Conservation (phyloP, 768 basidiomycete genomes). For the Mycena indigotica region DNA sequence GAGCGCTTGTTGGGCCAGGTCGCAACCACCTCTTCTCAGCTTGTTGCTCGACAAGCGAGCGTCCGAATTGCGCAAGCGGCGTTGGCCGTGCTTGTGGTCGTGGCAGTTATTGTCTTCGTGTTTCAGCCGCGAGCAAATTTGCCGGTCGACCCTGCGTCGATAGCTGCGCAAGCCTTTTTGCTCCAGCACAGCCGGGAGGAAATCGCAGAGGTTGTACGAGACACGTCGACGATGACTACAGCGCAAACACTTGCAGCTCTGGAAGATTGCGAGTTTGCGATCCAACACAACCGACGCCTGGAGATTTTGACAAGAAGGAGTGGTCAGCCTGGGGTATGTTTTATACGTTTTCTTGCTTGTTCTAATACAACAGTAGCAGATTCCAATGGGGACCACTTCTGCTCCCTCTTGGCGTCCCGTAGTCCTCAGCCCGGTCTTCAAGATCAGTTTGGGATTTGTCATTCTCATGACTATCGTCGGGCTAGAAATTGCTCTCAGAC, state of each 20-base stretch:
- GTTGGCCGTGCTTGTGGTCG: neutral
- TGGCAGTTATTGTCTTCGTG: neutral
- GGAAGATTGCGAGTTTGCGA: neutral
- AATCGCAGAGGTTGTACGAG: neutral
- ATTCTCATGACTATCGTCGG: neutral
- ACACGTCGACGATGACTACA: neutral
- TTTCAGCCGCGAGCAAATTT: neutral
- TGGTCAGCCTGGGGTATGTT: too few relatives aligned
- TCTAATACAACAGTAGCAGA: too few relatives aligned
- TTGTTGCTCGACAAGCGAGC: slow-evolving; percentile 4
- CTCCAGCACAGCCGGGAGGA: neutral
- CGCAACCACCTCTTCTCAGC: neutral
- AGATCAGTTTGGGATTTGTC: neutral
- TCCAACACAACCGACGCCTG: neutral
- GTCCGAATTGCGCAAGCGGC: slow-evolving; percentile 10
- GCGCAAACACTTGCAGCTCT: neutral
- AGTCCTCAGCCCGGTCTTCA: slow-evolving; percentile 1
- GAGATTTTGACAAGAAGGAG: too few relatives aligned
- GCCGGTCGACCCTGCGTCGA: slow-evolving; percentile 11
- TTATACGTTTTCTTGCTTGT: too few relatives aligned
- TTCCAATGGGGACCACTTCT: too few relatives aligned
- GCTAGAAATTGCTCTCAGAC: neutral
- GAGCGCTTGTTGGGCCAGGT: neutral
- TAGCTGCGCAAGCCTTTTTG: slow-evolving; percentile 6
- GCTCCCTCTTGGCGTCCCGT: slow-evolving; percentile 8